These are phyloP conservation scores for Pleurotus salmoneostramineus DNA, from an alignment of 768 basidiomycete species.

Conservation along the genomic window DNA sequence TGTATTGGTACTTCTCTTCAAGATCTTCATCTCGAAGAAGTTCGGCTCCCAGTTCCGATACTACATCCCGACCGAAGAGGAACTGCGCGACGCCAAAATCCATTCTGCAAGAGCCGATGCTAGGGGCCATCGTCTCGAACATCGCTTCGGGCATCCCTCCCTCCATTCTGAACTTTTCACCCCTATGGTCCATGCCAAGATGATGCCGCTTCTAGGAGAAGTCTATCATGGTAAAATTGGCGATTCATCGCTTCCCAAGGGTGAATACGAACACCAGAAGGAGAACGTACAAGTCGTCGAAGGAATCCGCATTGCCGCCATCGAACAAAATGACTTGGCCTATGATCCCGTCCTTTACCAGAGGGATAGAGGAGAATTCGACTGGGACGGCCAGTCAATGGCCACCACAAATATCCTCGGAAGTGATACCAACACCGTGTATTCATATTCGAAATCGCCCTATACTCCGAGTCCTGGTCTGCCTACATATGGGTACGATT, in stretches of 20 bases:
- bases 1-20: conserved; percentile 64
- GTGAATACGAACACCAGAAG: conserved; percentile 48
- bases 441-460: conserved; percentile 32
- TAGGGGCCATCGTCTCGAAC: conserved; percentile 58
- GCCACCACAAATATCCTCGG: conserved; percentile 37
- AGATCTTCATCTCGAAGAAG: conserved; percentile 58
- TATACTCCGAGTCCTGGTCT: background rate
- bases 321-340: conserved; percentile 51
- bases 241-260: conserved; percentile 35
- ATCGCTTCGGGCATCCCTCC: conserved; percentile 83
- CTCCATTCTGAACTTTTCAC: conserved; percentile 67
- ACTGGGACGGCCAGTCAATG: conserved; percentile 63
- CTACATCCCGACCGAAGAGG: conserved; percentile 65
- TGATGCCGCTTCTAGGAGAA: conserved; percentile 56
- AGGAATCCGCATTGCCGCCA: conserved; percentile 53
- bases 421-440: conserved; percentile 38
- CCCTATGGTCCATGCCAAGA: conserved; percentile 65
- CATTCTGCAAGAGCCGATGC: conserved; percentile 61
- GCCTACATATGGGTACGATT: background rate
- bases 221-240: conserved; percentile 54
- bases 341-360: conserved; percentile 56
- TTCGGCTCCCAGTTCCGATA: conserved; percentile 63
- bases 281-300: conserved; percentile 49
- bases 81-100: conserved; percentile 55
- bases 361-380: conserved; percentile 58